These are phyloP conservation scores for Thinopyrum elongatum DNA, from an alignment of 176 grass and related monocot species.

Conservation along the genomic window DNA sequence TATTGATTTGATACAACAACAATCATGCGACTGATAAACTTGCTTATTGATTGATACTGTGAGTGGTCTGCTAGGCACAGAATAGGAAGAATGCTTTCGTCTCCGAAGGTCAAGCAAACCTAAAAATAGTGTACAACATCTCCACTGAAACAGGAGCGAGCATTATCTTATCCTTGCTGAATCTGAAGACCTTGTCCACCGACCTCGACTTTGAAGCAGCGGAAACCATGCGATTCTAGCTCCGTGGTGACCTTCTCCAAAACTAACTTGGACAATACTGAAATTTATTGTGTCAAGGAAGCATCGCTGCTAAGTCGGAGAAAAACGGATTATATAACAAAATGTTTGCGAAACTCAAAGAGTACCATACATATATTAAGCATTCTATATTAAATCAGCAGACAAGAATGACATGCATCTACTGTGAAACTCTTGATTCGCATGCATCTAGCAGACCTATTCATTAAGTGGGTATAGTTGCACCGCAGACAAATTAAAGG, in stretches of 20 bases:
- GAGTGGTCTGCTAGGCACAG: neutral
- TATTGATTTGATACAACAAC: constrained; percentile 26
- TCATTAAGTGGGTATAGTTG: neutral
- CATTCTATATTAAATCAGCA: neutral
- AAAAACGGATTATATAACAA: neutral
- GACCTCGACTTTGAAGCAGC: constrained; percentile 72
- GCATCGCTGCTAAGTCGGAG: neutral
- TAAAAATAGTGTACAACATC: constrained; percentile 27
- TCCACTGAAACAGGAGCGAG: neutral
- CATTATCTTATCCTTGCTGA: constrained; percentile 9
- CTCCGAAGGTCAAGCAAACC: neutral
- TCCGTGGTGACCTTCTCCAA: constrained; percentile 60
- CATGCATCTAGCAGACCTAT: neutral
- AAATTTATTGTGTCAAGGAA: constrained; percentile 55
- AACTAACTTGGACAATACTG: constrained; percentile 47
- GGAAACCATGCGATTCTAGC: constrained; percentile 60
- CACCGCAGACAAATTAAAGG: neutral
- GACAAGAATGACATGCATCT: too few species aligned
- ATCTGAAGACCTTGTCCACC: constrained; percentile 81
- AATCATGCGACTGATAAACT: neutral
- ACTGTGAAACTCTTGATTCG: neutral
- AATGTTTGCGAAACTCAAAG: neutral
- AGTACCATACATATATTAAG: neutral
- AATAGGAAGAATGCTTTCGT: neutral
- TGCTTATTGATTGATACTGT: neutral